phyloP scores from a whole-genome alignment of 805 yeast species.

The Ogataea nitratoaversa region DNA sequence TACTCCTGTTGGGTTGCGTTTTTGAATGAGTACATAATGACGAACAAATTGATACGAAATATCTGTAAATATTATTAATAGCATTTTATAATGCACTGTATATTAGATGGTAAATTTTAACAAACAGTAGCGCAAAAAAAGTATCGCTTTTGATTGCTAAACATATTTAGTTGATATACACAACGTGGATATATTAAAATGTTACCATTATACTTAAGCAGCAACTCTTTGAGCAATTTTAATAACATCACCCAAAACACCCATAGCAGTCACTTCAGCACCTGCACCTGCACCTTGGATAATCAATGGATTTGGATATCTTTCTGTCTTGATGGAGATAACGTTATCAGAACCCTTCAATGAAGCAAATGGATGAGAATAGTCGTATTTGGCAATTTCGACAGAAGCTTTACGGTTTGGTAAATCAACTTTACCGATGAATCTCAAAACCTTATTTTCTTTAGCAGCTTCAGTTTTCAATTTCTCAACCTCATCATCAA shows the following conservation, averaged over 20 bases:
- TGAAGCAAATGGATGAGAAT: constrained; percentile 92
- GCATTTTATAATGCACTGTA: no score
- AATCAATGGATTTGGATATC: constrained; percentile 90
- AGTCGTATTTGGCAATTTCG: constrained; percentile 81
- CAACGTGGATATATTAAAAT: no score
- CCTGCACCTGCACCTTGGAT: constrained; percentile 98
- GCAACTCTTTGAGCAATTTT: constrained; percentile 87
- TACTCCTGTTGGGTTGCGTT: no score
- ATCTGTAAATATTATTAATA: no score
- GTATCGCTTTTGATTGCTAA: no score
- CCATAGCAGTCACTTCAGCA: constrained; percentile 63
- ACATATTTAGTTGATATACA: no score
- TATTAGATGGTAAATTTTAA: no score
- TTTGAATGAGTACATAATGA: no score
- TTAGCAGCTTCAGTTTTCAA: constrained; percentile 77
- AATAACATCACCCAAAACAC: constrained; percentile 90
- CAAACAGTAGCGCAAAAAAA: no score
- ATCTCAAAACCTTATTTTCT: constrained; percentile 85
- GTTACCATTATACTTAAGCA: constrained; percentile 5
- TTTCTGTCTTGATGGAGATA: constrained; percentile 82
- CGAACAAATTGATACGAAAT: no score
- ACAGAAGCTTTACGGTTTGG: constrained; percentile 68
- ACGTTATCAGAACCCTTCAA: constrained; percentile 96
- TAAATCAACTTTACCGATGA: constrained; percentile 87
- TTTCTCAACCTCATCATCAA: constrained; percentile 72